A percentile compares a stretch with the other conserved stretches of the same genome.
phyloP scores from a whole-genome alignment of 345 rosid genomes.

The Diplotaxis tenuifolia region DNA sequence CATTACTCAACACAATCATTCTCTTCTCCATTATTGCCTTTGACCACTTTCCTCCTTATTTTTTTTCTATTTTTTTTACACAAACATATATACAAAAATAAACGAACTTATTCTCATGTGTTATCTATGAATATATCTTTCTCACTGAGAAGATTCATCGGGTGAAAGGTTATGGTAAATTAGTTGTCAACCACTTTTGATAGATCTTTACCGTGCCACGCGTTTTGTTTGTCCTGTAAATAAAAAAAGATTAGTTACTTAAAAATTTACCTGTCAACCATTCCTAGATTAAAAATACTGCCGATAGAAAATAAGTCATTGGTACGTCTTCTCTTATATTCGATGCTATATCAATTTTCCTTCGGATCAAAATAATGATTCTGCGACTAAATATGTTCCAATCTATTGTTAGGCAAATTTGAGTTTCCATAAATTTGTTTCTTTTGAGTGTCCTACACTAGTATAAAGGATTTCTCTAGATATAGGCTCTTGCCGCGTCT shows the following conservation, averaged over 20 bases:
- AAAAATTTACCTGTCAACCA: neutral
- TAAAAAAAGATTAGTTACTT: too few species aligned
- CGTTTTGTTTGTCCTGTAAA: neutral
- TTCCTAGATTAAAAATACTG: neutral
- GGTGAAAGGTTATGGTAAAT: conserved; percentile 11
- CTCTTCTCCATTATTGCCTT: conserved; percentile 61
- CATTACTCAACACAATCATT: conserved; percentile 51
- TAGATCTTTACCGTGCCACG: neutral
- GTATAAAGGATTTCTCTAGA: too few species aligned
- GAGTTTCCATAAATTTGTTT: neutral
- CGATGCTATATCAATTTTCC: neutral
- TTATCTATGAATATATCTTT: neutral
- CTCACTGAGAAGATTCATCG: neutral
- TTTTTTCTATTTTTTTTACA: conserved; percentile 6
- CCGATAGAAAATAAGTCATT: neutral
- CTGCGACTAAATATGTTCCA: too few species aligned
- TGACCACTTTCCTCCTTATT: conserved; percentile 64
- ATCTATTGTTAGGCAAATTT: neutral
- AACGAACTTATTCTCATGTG: neutral
- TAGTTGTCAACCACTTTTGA: conserved; percentile 20
- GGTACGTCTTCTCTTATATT: neutral
- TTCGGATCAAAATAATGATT: too few species aligned
- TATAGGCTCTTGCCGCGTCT: too few species aligned
- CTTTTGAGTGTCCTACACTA: too few species aligned
- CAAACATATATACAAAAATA: neutral